phyloP scores from a whole-genome alignment of 805 yeast genomes.

The Monosporozyma unispora region DNA sequence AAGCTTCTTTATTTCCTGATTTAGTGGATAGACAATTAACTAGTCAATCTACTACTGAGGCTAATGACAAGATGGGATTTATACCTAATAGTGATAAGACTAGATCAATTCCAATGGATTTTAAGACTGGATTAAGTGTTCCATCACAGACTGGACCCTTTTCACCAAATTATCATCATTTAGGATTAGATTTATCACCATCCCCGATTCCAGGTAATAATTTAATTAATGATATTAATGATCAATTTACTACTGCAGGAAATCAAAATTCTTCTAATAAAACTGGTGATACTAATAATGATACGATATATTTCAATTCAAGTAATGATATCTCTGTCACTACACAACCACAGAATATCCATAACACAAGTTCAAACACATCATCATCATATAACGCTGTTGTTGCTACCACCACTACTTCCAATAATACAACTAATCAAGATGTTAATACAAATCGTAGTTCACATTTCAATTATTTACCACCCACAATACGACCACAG shows the following conservation, averaged over 20 bases:
- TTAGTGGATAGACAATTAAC: not conserved
- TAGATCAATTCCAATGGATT: not conserved
- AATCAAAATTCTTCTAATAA: not conserved
- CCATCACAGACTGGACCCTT: conserved; percentile 7
- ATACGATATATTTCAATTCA: not conserved
- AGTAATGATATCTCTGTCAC: not conserved
- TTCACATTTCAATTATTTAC: conserved; percentile 67
- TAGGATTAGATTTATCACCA: conserved; percentile 14
- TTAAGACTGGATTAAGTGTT: not conserved
- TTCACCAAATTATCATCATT: conserved; percentile 15
- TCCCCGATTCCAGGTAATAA: conserved; percentile 5
- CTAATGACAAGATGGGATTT: not conserved
- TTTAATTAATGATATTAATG: not conserved
- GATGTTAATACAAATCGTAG: conserved; percentile 49
- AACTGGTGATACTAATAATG: not conserved
- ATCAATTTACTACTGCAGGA: not conserved
- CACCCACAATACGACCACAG: conserved; percentile 67
- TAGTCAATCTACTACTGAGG: not conserved
- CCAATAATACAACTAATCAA: conserved; percentile 6
- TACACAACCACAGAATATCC: not conserved
- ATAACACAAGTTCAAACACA: not conserved
- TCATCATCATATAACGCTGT: not conserved
- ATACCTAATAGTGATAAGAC: not conserved
- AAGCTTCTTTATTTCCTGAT: not conserved
- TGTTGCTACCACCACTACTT: not conserved